Evolutionary conservation across 768 basidiomycete species (phyloP).

Genomic region (Phallus indusiatus): DNA sequence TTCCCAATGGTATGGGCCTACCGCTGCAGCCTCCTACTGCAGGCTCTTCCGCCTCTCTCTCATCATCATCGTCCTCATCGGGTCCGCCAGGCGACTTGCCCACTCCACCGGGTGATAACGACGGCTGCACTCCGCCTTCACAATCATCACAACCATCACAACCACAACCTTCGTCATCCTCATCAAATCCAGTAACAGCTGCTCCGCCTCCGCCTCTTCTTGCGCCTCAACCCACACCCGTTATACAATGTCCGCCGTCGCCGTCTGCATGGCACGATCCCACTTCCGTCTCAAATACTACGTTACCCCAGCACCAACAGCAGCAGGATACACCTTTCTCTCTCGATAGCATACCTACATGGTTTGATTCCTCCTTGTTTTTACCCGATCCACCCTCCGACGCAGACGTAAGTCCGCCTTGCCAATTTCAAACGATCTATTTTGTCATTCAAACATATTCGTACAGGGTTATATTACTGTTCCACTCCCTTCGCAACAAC

Average conservation of each 20-base stretch:
- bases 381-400: not conserved
- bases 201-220: conserved; percentile 14
- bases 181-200: conserved; percentile 8
- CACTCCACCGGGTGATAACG: conserved; percentile 29
- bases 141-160: conserved; percentile 11
- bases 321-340: not conserved
- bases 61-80: conserved; percentile 23
- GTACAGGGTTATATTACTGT: not conserved
- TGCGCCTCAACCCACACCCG: conserved; percentile 19
- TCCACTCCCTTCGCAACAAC: conserved; percentile 1
- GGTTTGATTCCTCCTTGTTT: not conserved
- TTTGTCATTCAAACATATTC: not conserved
- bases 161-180: not conserved
- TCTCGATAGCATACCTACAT: not conserved
- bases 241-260: conserved; percentile 2
- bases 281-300: not conserved
- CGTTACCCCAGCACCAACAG: not conserved
- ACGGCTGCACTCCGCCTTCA: conserved; percentile 19
- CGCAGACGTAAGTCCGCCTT: not conserved
- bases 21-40: conserved; percentile 18
- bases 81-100: conserved; percentile 22
- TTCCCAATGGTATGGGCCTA: conserved; percentile 19
- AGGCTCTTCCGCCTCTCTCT: not conserved
- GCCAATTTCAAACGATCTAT: not conserved
- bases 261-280: not conserved